Evolutionary conservation across 352 stramenopile species (phyloP).

Genomic region (Globisporangium yorkense): DNA sequence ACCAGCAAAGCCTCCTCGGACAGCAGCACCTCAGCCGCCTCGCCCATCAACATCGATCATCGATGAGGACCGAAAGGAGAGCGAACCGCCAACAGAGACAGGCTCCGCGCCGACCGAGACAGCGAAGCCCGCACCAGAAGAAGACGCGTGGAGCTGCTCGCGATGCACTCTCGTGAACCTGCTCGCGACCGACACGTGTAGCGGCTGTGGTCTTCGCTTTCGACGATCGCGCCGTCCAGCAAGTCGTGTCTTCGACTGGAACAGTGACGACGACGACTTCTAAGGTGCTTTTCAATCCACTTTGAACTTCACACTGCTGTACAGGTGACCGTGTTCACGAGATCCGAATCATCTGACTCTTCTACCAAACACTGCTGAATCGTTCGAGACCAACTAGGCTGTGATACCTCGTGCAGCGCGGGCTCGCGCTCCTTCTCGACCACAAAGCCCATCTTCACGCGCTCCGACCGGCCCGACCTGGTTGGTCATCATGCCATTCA

Average conservation of each 20-base stretch:
- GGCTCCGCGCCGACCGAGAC: background rate
- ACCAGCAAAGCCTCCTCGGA: background rate
- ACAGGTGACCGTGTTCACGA: background rate
- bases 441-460: background rate
- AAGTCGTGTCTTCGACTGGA: slow-evolving; percentile 32
- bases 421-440: background rate
- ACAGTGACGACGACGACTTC: slow-evolving; percentile 33
- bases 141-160: slow-evolving; percentile 56
- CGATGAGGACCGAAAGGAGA: slow-evolving; percentile 45
- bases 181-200: slow-evolving; percentile 43
- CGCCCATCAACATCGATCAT: slow-evolving; percentile 8
- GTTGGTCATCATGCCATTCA: background rate
- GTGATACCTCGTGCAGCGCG: background rate
- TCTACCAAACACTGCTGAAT: too few species aligned
- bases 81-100: slow-evolving; percentile 20
- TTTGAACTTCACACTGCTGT: background rate
- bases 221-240: slow-evolving; percentile 39
- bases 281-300: slow-evolving; percentile 14
- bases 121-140: slow-evolving; percentile 3
- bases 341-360: too few species aligned
- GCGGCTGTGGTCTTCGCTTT: slow-evolving; percentile 65
- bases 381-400: too few species aligned
- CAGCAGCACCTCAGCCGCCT: background rate
- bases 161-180: slow-evolving; percentile 79
- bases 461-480: background rate